Percentiles rank a stretch among this genome's conserved stretches.
phyloP scores from a whole-genome alignment of 352 stramenopile species.

The Pilasporangium apinafurcum region DNA sequence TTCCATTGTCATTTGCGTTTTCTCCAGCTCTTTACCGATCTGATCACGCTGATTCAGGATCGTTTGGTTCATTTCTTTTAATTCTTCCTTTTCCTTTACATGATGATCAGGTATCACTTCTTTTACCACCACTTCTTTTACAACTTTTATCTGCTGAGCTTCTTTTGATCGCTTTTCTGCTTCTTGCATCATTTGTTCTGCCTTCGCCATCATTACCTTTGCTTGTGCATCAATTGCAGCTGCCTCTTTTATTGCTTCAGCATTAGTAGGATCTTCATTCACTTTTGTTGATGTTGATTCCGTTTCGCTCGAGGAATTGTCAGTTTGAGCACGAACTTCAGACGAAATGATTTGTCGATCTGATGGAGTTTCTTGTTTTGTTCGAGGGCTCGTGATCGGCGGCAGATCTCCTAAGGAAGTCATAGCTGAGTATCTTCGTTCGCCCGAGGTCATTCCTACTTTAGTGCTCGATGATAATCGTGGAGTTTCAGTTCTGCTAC shows the following conservation, averaged over 20 bases:
- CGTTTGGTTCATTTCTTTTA: constrained; percentile 54
- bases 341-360: constrained; percentile 5
- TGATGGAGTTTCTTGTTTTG: constrained; percentile 2
- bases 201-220: constrained; percentile 71
- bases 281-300: neutral
- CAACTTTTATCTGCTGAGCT: constrained; percentile 32
- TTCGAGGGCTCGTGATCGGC: constrained; percentile 5
- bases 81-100: constrained; percentile 50
- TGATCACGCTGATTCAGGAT: constrained; percentile 65
- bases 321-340: too few relatives aligned
- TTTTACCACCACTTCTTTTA: constrained; percentile 67
- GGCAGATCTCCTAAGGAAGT: constrained; percentile 1
- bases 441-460: too few relatives aligned
- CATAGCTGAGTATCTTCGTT: too few relatives aligned
- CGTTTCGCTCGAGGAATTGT: neutral
- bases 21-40: constrained; percentile 70
- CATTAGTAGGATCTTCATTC: constrained; percentile 29
- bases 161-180: constrained; percentile 27
- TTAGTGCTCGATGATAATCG: too few relatives aligned
- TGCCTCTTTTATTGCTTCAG: constrained; percentile 37
- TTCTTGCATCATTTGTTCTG: constrained; percentile 59
- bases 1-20: constrained; percentile 69
- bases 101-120: constrained; percentile 73
- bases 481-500: too few relatives aligned
- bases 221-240: constrained; percentile 53